A percentile compares a stretch with the other conserved stretches of the same genome.
These are phyloP conservation scores for Cyclotella baltica DNA, from an alignment of 108 stramenopile genomes.

Conservation along the genomic window DNA sequence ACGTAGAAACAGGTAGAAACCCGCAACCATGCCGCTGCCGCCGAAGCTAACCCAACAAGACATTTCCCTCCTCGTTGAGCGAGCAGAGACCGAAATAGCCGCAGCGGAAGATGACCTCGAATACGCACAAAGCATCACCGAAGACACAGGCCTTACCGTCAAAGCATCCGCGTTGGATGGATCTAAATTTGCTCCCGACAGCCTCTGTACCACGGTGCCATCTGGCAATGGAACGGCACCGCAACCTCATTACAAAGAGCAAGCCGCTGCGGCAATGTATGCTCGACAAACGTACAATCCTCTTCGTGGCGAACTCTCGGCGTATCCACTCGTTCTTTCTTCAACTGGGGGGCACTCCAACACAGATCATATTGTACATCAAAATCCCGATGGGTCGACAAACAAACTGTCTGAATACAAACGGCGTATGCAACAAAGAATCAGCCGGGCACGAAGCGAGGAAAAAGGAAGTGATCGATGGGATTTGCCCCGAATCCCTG, in stretches of 20 bases:
- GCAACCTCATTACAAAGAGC: constrained; percentile 16
- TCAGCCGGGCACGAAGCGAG: constrained; percentile 63
- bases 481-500: constrained; percentile 78
- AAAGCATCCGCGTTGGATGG: constrained; percentile 47
- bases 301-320: constrained; percentile 42
- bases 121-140: constrained; percentile 48
- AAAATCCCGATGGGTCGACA: constrained; percentile 55
- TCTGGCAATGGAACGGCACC: neutral
- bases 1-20: neutral
- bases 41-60: constrained; percentile 12
- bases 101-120: constrained; percentile 51
- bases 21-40: constrained; percentile 15
- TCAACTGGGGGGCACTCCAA: constrained; percentile 86
- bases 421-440: constrained; percentile 59
- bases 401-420: constrained; percentile 82
- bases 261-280: constrained; percentile 31
- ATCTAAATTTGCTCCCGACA: constrained; percentile 19
- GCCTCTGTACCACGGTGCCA: neutral
- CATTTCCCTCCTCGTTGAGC: constrained; percentile 25
- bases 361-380: constrained; percentile 74
- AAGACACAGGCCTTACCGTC: constrained; percentile 64
- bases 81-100: constrained; percentile 41
- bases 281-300: constrained; percentile 52
- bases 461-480: constrained; percentile 70
- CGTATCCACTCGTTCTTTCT: constrained; percentile 52